Base-by-base conservation (phyloP, 441 rosid species). In the Euphorbia corollata region DNA sequence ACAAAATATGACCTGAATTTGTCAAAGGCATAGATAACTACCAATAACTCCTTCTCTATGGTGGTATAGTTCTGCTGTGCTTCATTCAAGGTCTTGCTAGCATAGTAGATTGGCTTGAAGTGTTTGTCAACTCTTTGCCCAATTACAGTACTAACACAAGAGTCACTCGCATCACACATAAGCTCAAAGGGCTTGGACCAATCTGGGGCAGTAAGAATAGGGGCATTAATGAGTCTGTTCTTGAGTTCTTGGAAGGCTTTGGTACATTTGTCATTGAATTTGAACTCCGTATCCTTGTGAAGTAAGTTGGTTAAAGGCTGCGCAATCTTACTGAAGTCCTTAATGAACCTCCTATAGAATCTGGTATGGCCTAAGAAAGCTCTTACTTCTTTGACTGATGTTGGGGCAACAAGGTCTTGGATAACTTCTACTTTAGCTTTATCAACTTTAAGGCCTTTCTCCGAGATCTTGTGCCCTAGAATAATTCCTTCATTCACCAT, bases 21-120 rank as follows among this genome's bases (percentile, higher is more conserved):
- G 0, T 58, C 38, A 27, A 27, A 58, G 0, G 39, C 15, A 27
- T 23, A 58, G 8, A 58, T 39, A 5, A 58, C 45, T 1, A 0
- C 63, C 0, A 36, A 43, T 7, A 60, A 0, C 24, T 60, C 63
- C 10, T 60, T 60, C 47, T 60, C 63, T 0, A 10, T 34, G n/a
- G 48, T 60, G 10, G 63, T 60, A 13, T 59, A 59, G 10, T 59
- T n/a, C n/a, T n/a, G n/a, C n/a, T n/a, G n/a, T n/a, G n/a, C n/a
- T n/a, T n/a, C n/a, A n/a, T n/a, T n/a, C n/a, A n/a, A n/a, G n/a
- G 34, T 23, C 6, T 56, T 56, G 15, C 47, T 34, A 0, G 43
- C 43, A n/a, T 59, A 61, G 16, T n/a, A n/a, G n/a, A n/a, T n/a
- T n/a, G n/a, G n/a, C n/a, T n/a, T n/a, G n/a, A 50, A 50, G 19